phyloP scores from a whole-genome alignment of 495 filamentous ascomycete species.

The Penicillium soppii region DNA sequence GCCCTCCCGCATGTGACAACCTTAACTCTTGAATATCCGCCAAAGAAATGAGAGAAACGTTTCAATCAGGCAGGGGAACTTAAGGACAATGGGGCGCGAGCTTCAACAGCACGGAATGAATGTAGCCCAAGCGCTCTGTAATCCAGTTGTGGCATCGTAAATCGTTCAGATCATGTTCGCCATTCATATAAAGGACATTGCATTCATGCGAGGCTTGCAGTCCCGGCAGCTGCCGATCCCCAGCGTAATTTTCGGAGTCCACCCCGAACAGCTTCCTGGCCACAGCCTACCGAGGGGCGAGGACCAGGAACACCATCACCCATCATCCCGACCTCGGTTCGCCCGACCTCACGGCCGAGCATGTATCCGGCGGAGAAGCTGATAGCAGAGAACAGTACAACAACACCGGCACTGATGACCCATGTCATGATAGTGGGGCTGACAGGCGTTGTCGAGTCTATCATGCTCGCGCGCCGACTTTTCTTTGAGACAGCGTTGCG shows the following conservation, averaged over 20 bases:
- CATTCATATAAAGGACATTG: not conserved
- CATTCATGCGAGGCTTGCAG: conserved; percentile 34
- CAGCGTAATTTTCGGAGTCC: conserved; percentile 45
- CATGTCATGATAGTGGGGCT: conserved; percentile 82
- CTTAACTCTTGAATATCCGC: not conserved
- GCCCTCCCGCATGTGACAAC: not conserved
- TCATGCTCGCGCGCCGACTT: conserved; percentile 42
- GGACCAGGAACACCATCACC: conserved; percentile 30
- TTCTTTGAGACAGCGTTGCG: conserved; percentile 53
- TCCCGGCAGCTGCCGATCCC: conserved; percentile 39
- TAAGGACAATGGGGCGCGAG: not conserved
- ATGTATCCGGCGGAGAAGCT: conserved; percentile 94
- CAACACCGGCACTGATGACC: conserved; percentile 88
- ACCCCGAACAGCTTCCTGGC: conserved; percentile 44
- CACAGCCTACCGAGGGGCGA: conserved; percentile 38
- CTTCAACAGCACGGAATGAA: not conserved
- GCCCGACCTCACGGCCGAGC: conserved; percentile 78
- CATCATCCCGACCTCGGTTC: conserved; percentile 55
- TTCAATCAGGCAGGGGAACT: not conserved
- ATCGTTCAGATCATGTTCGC: not conserved
- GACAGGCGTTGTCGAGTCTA: conserved; percentile 23
- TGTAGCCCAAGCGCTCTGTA: not conserved
- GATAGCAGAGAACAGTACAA: conserved; percentile 86
- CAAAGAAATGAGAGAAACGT: not conserved
- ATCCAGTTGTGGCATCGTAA: conserved; percentile 1